Evolutionary conservation across 176 grass and related monocot genomes (phyloP).

Genomic region (Pontederia crassipes): DNA sequence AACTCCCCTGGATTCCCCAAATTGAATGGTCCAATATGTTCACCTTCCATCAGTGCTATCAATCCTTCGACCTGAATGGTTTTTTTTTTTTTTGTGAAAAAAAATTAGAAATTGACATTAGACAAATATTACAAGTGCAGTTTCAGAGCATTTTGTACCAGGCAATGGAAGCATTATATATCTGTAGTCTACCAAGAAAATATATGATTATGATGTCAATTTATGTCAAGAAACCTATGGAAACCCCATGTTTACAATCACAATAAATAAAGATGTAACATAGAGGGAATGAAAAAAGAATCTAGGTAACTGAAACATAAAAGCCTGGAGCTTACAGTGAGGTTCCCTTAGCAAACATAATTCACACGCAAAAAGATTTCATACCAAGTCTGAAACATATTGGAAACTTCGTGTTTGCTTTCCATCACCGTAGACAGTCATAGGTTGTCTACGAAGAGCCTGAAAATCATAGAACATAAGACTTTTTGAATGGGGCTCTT

Average conservation of each 20-base stretch:
- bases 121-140: neutral
- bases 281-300: neutral
- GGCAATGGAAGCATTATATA: no score
- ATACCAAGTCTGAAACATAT: constrained; percentile 97
- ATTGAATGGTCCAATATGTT: constrained; percentile 92
- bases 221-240: no score
- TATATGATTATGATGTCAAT: no score
- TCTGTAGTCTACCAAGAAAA: no score
- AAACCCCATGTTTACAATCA: no score
- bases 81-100: constrained; percentile 5
- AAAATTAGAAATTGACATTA: constrained; percentile 1
- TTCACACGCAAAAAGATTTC: neutral
- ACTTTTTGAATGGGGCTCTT: neutral
- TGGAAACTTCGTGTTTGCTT: constrained; percentile 97
- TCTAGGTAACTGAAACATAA: neutral
- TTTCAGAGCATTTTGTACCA: neutral
- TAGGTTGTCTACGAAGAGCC: constrained; percentile 71
- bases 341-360: neutral
- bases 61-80: constrained; percentile 71
- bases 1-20: constrained; percentile 98
- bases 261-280: no score
- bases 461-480: constrained; percentile 25
- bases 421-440: constrained; percentile 96
- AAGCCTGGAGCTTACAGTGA: neutral
- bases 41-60: constrained; percentile 74